Base-by-base conservation (phyloP, 2,329 filamentous ascomycete species). In the Ophiostoma piceae region DNA sequence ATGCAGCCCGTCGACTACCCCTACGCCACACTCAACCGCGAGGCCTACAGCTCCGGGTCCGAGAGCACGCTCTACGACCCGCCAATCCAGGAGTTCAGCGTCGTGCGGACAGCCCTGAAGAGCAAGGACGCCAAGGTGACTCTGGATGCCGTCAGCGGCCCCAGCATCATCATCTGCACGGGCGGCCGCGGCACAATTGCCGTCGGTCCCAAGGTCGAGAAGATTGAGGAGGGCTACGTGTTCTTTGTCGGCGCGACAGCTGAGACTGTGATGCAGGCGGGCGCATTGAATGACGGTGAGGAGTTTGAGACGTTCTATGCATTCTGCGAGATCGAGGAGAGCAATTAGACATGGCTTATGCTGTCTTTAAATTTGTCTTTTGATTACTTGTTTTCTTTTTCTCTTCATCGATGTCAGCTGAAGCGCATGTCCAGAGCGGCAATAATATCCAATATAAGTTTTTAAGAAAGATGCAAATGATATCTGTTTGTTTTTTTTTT, bases 21-120 rank as follows among this genome's bases (percentile, higher is more conserved):
- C 1, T 97, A 95, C 77, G 90, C 86, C 14, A 92, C 90, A 1
- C 83, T 97, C 69, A 96, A 97, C 79, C 86, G 88, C n/a, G 80
- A 84, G 0, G 93, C 90, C 7, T 97, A 97, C 81, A 91, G 87
- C 72, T 92, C 90, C 6, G 87, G 84, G 67, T 94, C 92, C 1
- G 83, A 87, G 7, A 86, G 88, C 3, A 82, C 86, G 11, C 85
- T 98, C 19, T 99, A 99, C 79, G 92, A 99, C 77, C 95, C 95
- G 0, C 95, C 95, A 0, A 99, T 99, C 73, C 92, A 97, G 68
- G 95, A 99, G 78, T 99, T 99, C 79, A 90, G 89, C 74, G 94
- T 99, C 19, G 87, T 97, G 66, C 89, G 92, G 76, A 90, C 91
- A 0, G 86, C 90, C 12, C 82, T 99, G 47, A 90, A 89, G 74